These are phyloP conservation scores for Dillenia turbinata DNA, from an alignment of 164 flowering plant species.

Conservation along the genomic window DNA sequence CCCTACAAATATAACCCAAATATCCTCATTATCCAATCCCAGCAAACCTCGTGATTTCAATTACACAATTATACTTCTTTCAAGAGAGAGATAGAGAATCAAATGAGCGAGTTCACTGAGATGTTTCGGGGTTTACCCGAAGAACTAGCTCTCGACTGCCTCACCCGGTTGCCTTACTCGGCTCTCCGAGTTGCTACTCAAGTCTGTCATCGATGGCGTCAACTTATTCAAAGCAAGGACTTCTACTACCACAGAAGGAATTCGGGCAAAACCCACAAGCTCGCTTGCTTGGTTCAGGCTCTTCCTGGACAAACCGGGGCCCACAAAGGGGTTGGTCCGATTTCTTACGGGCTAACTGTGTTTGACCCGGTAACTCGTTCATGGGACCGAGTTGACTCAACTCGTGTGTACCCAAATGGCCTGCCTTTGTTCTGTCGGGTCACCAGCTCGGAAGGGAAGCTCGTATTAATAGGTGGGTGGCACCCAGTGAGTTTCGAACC, in stretches of 20 bases:
- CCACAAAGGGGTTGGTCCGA: conserved; percentile 22
- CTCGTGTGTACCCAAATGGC: conserved; percentile 45
- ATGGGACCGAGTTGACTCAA: conserved; percentile 53
- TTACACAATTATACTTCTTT: too few relatives aligned
- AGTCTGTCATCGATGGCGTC: conserved; percentile 30
- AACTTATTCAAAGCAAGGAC: conserved; percentile 5
- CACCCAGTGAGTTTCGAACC: conserved; percentile 58
- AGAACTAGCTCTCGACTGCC: conserved; percentile 31
- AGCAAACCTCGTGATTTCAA: too few relatives aligned
- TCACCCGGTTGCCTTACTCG: conserved; percentile 20
- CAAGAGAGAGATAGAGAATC: too few relatives aligned
- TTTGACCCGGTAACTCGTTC: conserved; percentile 36
- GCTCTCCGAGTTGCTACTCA: conserved; percentile 14
- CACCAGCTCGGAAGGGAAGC: conserved; percentile 45
- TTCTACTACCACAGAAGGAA: conserved; percentile 14
- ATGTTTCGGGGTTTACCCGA: conserved; percentile 28
- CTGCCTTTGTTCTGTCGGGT: conserved; percentile 71
- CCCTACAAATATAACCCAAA: too few relatives aligned
- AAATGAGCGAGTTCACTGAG: too few relatives aligned
- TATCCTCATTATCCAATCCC: too few relatives aligned
- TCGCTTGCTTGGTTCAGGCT: conserved; percentile 41
- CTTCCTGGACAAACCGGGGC: conserved; percentile 7
- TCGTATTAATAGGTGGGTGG: conserved; percentile 83
- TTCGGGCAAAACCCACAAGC: conserved; percentile 10
- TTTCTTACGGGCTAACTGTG: conserved; percentile 42